These are phyloP conservation scores for Diaporthe sp. DNA, from an alignment of 2,329 filamentous ascomycete species.

Conservation along the genomic window DNA sequence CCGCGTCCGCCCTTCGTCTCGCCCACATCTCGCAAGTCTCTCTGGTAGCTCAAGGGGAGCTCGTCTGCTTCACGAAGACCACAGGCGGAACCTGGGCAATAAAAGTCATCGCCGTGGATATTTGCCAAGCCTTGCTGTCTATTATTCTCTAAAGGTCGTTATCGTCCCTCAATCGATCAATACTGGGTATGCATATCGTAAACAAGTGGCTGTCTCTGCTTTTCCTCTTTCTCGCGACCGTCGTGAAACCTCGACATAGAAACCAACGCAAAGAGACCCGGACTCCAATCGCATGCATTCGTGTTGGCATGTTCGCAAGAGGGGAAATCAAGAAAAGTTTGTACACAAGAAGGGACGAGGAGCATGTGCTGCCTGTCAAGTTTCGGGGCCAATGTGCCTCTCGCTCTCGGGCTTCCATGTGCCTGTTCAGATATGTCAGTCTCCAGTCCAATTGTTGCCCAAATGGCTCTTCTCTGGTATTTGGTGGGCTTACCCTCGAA, in stretches of 20 bases:
- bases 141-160: conserved; percentile 37
- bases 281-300: conserved; percentile 37
- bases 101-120: background rate
- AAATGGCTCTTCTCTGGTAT: background rate
- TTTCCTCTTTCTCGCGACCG: conserved; percentile 14
- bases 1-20: background rate
- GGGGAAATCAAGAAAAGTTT: conserved; percentile 7
- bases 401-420: conserved; percentile 83
- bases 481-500: conserved; percentile 81
- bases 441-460: background rate
- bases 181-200: conserved; percentile 31
- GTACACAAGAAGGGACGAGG: conserved; percentile 20
- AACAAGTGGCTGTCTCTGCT: conserved; percentile 21
- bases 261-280: conserved; percentile 14
- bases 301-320: conserved; percentile 26
- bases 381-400: conserved; percentile 74
- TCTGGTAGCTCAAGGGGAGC: background rate
- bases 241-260: conserved; percentile 5
- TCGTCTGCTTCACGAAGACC: background rate
- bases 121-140: conserved; percentile 30
- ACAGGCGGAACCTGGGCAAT: background rate
- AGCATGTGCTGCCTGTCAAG: background rate
- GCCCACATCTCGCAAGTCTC: background rate
- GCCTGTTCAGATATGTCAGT: conserved; percentile 60
- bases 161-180: conserved; percentile 26